phyloP scores from a whole-genome alignment of 2,329 filamentous ascomycete genomes.

The Fusarium buxicola region DNA sequence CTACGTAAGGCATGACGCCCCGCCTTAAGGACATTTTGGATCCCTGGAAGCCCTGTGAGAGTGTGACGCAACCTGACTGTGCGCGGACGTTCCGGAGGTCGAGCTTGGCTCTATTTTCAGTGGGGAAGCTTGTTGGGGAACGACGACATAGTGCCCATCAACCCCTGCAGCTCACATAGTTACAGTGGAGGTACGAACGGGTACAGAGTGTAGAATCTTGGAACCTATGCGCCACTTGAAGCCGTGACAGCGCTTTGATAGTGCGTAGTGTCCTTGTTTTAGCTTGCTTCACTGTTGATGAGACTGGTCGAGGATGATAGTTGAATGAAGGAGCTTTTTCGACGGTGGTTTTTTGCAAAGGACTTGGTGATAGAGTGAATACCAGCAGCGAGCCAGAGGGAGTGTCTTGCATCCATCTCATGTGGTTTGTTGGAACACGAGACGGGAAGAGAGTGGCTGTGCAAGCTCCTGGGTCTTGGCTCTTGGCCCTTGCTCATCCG shows the following conservation, averaged over 20 bases:
- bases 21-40: constrained; percentile 33
- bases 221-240: constrained; percentile 26
- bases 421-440: constrained; percentile 36
- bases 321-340: constrained; percentile 6
- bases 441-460: constrained; percentile 38
- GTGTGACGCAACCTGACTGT: constrained; percentile 37
- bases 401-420: constrained; percentile 21
- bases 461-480: constrained; percentile 30
- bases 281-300: constrained; percentile 36
- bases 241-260: constrained; percentile 21
- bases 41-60: constrained; percentile 14
- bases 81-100: constrained; percentile 31
- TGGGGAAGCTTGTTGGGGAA: constrained; percentile 21
- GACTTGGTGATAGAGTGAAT: constrained; percentile 2
- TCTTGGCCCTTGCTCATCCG: constrained; percentile 10
- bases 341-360: not conserved
- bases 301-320: constrained; percentile 2
- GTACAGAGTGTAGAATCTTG: not conserved
- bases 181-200: constrained; percentile 10
- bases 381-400: not conserved
- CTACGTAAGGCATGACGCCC: constrained; percentile 38
- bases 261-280: constrained; percentile 20
- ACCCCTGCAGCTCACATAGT: constrained; percentile 28
- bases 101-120: constrained; percentile 18
- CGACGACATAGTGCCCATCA: constrained; percentile 6